Percentiles rank a stretch among this genome's conserved stretches.
phyloP scores from a whole-genome alignment of 31 red algal species.

The Bonnemaisonia californica region DNA sequence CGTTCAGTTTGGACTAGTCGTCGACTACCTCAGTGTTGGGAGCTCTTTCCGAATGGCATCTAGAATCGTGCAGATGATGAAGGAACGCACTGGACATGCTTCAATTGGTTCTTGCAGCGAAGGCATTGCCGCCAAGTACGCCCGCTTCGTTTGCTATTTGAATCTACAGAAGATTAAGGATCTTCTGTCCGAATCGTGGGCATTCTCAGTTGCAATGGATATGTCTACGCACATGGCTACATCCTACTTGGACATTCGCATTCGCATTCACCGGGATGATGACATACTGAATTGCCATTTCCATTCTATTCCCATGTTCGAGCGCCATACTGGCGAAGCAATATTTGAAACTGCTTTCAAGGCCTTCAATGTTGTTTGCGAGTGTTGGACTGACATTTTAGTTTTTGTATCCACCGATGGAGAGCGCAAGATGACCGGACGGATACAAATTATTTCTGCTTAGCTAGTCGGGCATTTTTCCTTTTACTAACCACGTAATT shows the following conservation, averaged over 20 bases:
- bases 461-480: too few species aligned
- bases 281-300: neutral
- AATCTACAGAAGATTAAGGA: constrained; percentile 6
- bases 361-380: neutral
- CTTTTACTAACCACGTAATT: too few species aligned
- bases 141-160: neutral
- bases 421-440: neutral
- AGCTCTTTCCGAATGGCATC: neutral
- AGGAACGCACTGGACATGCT: constrained; percentile 3
- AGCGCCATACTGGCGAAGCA: constrained; percentile 15
- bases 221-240: constrained; percentile 16
- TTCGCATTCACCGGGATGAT: neutral
- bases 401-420: constrained; percentile 17
- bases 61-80: neutral
- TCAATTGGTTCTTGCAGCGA: neutral
- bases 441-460: too few species aligned
- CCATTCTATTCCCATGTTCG: neutral
- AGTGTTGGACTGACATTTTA: neutral
- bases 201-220: neutral
- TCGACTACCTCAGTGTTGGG: too few species aligned
- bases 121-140: neutral
- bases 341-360: neutral
- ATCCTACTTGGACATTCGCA: constrained; percentile 10
- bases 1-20: too few species aligned
- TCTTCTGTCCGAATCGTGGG: neutral